These are phyloP conservation scores for Lichtheimia corymbifera DNA, from an alignment of 371 early-diverging fungal species.

Conservation along the genomic window DNA sequence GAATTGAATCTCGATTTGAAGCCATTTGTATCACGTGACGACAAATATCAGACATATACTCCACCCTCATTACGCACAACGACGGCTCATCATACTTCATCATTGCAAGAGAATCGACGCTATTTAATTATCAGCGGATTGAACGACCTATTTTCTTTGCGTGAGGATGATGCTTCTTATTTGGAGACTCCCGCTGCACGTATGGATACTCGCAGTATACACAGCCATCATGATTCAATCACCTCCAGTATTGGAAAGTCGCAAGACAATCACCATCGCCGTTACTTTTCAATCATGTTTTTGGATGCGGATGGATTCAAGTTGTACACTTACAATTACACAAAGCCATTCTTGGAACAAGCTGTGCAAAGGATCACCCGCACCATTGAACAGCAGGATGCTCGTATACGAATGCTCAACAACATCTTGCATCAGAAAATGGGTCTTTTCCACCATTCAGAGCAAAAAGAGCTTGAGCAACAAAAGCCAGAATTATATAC, in stretches of 20 bases:
- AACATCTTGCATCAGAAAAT: conserved; percentile 71
- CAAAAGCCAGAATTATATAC: not conserved
- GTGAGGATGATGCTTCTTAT: not conserved
- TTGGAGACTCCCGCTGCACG: not conserved
- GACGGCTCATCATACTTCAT: not conserved
- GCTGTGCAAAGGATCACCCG: conserved; percentile 44
- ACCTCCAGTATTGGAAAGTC: conserved; percentile 24
- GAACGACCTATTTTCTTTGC: conserved; percentile 39
- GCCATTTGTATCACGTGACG: conserved; percentile 29
- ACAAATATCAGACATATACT: not conserved
- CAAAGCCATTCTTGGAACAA: conserved; percentile 52
- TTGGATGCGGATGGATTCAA: conserved; percentile 54
- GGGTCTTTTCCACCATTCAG: conserved; percentile 66
- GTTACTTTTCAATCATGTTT: conserved; percentile 60
- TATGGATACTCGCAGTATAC: conserved; percentile 9
- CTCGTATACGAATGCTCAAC: conserved; percentile 16
- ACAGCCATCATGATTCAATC: conserved; percentile 41
- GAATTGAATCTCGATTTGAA: conserved; percentile 26
- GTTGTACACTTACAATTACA: conserved; percentile 73
- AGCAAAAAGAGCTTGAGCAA: conserved; percentile 13
- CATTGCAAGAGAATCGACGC: conserved; percentile 21
- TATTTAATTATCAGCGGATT: conserved; percentile 58
- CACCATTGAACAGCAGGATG: conserved; percentile 32
- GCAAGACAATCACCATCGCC: conserved; percentile 25
- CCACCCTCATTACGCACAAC: not conserved